Conservation (phyloP, 768 basidiomycete genomes). For the Cyathus striatus region DNA sequence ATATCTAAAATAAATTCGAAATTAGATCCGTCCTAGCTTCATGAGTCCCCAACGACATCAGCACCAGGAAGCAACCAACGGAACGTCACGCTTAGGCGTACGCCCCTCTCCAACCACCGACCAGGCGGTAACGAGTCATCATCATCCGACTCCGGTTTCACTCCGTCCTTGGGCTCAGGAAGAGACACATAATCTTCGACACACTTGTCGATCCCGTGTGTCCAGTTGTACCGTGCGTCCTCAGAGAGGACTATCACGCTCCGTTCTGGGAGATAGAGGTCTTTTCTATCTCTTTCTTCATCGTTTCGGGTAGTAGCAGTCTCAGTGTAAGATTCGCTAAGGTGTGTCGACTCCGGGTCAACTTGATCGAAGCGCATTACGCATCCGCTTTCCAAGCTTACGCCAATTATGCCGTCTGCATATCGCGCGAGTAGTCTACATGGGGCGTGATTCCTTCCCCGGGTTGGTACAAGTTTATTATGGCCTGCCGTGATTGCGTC, state of each 20-base stretch:
- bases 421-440: conserved; percentile 82
- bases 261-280: conserved; percentile 71
- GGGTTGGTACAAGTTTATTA: conserved; percentile 83
- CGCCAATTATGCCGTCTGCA: conserved; percentile 85
- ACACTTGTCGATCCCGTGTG: conserved; percentile 76
- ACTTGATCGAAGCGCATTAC: conserved; percentile 69
- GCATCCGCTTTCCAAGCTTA: conserved; percentile 76
- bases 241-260: conserved; percentile 75
- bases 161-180: conserved; percentile 1
- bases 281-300: conserved; percentile 19
- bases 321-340: background rate
- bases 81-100: conserved; percentile 78
- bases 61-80: conserved; percentile 85
- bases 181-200: conserved; percentile 54
- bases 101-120: conserved; percentile 43
- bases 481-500: conserved; percentile 68
- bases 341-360: conserved; percentile 2
- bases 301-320: conserved; percentile 1
- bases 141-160: background rate
- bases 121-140: conserved; percentile 6
- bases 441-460: conserved; percentile 90
- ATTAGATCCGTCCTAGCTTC: no score
- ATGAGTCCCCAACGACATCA: conserved; percentile 70
- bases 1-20: no score
- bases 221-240: conserved; percentile 83